A percentile compares a stretch with the other conserved stretches of the same genome.
phyloP scores from a whole-genome alignment of 257 asterid species.

The Scutellaria galericulata region DNA sequence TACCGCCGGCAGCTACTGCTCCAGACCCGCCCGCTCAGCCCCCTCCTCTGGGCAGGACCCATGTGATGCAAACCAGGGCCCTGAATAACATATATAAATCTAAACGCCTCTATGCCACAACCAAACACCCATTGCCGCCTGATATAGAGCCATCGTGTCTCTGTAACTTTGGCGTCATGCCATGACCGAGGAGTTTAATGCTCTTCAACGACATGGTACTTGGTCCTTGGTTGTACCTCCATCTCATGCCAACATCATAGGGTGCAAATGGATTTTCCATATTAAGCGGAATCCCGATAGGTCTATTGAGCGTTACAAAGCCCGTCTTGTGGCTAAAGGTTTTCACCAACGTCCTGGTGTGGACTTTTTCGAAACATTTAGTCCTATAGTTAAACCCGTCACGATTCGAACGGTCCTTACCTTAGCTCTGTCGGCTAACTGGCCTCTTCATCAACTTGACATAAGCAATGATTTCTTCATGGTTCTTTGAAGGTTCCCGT shows the following conservation, averaged over 20 bases:
- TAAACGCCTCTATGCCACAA: too few relatives aligned
- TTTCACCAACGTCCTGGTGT: background rate
- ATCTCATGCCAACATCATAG: background rate
- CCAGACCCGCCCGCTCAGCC: too few relatives aligned
- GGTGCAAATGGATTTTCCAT: background rate
- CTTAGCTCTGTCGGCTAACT: background rate
- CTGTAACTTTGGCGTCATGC: too few relatives aligned
- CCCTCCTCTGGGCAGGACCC: too few relatives aligned
- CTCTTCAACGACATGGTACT: background rate
- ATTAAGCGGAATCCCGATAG: background rate
- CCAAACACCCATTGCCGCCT: too few relatives aligned
- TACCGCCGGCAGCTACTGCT: too few relatives aligned
- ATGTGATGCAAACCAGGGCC: too few relatives aligned
- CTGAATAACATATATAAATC: too few relatives aligned
- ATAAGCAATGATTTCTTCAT: background rate
- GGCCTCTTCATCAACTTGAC: background rate
- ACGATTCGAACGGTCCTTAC: background rate
- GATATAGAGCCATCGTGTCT: too few relatives aligned
- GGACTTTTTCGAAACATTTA: background rate
- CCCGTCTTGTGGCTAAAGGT: background rate
- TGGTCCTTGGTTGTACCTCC: background rate
- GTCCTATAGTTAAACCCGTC: background rate
- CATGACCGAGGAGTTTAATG: background rate
- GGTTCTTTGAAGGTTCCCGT: background rate
- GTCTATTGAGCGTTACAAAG: background rate